A percentile compares a stretch with the other conserved stretches of the same genome.
Conservation (phyloP, 257 asterid species). For the Fraxinus quadrangulata region DNA sequence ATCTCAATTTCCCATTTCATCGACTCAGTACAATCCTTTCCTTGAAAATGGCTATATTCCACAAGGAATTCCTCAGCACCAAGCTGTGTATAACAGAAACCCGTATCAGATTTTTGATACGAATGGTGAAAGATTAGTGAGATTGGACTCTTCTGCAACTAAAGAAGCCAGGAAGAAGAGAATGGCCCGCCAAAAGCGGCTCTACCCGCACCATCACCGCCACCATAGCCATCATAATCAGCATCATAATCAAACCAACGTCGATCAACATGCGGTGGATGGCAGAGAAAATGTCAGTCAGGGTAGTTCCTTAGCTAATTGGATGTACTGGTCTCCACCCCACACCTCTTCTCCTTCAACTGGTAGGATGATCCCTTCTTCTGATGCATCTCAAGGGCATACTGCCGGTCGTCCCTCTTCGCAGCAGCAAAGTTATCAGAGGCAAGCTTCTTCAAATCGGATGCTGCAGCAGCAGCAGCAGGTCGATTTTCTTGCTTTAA, state of each 20-base stretch:
- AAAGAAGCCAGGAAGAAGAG: constrained; percentile 93
- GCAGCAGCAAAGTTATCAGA: constrained; percentile 39
- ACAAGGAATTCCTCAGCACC: constrained; percentile 29
- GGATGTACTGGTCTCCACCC: constrained; percentile 55
- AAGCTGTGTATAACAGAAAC: constrained; percentile 31
- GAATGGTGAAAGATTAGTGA: constrained; percentile 49
- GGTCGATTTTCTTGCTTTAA: constrained; percentile 26
- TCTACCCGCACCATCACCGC: constrained; percentile 48
- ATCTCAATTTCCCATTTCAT: constrained; percentile 32
- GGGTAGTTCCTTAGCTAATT: constrained; percentile 31
- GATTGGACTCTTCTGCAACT: constrained; percentile 67
- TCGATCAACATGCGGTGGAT: constrained; percentile 26
- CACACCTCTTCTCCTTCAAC: constrained; percentile 25
- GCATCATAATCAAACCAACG: constrained; percentile 28
- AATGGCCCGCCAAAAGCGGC: constrained; percentile 80
- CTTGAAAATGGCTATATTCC: constrained; percentile 28
- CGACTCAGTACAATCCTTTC: constrained; percentile 41
- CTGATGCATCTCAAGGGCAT: constrained; percentile 29
- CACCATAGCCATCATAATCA: constrained; percentile 42
- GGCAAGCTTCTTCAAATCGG: constrained; percentile 38
- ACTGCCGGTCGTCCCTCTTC: constrained; percentile 24
- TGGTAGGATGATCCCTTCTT: constrained; percentile 24
- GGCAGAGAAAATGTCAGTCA: constrained; percentile 30
- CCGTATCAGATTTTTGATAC: constrained; percentile 51
- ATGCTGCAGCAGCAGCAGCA: constrained; percentile 31